Evolutionary conservation across 805 yeast genomes (phyloP).

Genomic region (Yarrowia divulgata): DNA sequence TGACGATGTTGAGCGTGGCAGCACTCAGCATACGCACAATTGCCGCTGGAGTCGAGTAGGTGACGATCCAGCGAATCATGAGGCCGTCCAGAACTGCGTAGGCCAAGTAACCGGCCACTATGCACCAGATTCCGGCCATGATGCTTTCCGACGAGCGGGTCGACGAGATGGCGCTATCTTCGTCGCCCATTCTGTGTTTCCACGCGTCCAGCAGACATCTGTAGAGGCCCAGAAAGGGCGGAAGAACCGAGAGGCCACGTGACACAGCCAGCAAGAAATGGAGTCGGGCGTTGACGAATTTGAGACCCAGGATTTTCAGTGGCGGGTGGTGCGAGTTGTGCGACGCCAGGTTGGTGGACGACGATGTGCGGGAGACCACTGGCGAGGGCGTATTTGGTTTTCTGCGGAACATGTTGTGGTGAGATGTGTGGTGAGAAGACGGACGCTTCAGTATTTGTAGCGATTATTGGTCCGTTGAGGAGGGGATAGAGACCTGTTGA

Average conservation of each 20-base stretch:
- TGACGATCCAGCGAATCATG: conserved; percentile 90
- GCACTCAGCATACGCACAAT: conserved; percentile 84
- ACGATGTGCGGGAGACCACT: conserved; percentile 25
- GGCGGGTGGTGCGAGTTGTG: conserved; percentile 43
- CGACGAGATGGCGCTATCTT: conserved; percentile 55
- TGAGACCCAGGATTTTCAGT: conserved; percentile 69
- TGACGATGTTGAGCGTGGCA: conserved; percentile 72
- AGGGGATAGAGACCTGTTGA: too few relatives aligned
- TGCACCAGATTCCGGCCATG: conserved; percentile 89
- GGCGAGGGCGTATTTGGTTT: conserved; percentile 27
- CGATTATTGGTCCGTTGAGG: too few relatives aligned
- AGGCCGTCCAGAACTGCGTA: conserved; percentile 86
- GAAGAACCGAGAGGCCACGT: conserved; percentile 75
- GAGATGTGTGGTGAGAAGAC: not conserved
- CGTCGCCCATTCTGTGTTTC: conserved; percentile 44
- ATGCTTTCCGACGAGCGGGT: conserved; percentile 81
- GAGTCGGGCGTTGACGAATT: conserved; percentile 74
- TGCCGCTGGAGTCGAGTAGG: conserved; percentile 86
- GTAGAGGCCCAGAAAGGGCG: conserved; percentile 62
- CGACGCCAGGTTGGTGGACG: conserved; percentile 27
- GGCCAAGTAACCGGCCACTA: conserved; percentile 84
- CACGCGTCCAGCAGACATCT: conserved; percentile 51
- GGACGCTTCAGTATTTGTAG: too few relatives aligned
- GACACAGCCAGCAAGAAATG: conserved; percentile 79
- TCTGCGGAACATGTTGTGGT: conserved; percentile 11